Base-by-base conservation (phyloP, 2,329 filamentous ascomycete genomes). In the Botrytis elliptica region DNA sequence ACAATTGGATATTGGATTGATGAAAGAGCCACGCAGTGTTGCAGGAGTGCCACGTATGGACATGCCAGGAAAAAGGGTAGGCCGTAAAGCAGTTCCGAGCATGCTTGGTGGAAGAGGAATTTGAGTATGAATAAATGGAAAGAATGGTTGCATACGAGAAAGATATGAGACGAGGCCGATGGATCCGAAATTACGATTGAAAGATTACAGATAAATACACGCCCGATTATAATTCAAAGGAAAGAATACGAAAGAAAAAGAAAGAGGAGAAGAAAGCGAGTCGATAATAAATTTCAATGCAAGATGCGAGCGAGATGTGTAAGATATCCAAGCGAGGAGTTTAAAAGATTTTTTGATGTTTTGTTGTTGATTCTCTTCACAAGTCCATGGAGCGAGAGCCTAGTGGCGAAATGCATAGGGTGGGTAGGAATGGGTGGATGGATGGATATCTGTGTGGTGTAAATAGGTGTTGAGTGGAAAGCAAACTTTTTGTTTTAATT, bases 21-120 rank as follows among this genome's bases (percentile, higher is more conserved):
- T 98, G 94, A 93, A 94, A 81, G 95, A 98, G 83, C 95, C 95
- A 44, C 89, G 95, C 74, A 90, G 93, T 75, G 95, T 97, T 57
- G 94, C 97, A 81, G 95, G 95, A 52, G 90, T 94, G n/a, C 94
- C 94, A 38, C 84, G 88, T 49, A 85, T 87, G 29, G 81, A 82
- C 72, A 67, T 79, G 33, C 78, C 80, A 20, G 79, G 79, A 0
- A 81, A 80, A 73, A 75, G 77, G 71, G 78, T 82, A 2, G 79
- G 80, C 3, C 74, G 81, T 18, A 82, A 82, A 71, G 80, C 80
- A 12, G 80, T 82, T 2, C 81, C 81, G 8, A 82, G 81, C 74
- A 71, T 82, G 73, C 74, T 82, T 29, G 79, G 79, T 42, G 57
- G n/a, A 9, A 49, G 29, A 29, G 70, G 70, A 46, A 29, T 68